Evolutionary conservation across 2,329 filamentous ascomycete genomes (phyloP).

Genomic region (Fusarium buharicum): DNA sequence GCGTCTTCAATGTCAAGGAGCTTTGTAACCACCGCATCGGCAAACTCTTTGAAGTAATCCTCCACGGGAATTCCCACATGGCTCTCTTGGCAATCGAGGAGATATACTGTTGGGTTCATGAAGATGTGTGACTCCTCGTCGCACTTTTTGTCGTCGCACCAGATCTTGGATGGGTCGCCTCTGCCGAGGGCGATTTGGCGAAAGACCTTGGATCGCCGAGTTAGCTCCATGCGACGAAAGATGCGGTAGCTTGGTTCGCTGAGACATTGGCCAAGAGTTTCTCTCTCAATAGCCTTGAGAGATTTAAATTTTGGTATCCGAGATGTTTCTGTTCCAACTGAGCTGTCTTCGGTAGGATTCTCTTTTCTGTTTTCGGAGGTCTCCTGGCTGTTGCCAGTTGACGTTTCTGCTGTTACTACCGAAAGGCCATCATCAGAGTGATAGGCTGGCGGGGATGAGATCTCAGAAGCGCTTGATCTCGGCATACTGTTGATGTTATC

Average conservation of each 20-base stretch:
- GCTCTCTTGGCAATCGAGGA: conserved; percentile 16
- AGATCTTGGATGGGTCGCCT: conserved; percentile 21
- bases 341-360: background rate
- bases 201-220: conserved; percentile 26
- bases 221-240: conserved; percentile 23
- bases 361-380: background rate
- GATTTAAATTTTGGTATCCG: background rate
- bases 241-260: conserved; percentile 9
- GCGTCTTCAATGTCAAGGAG: conserved; percentile 17
- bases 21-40: conserved; percentile 16
- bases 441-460: background rate
- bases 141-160: conserved; percentile 37
- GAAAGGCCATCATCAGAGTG: background rate
- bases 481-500: background rate
- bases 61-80: conserved; percentile 10
- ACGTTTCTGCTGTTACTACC: background rate
- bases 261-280: background rate
- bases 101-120: conserved; percentile 12
- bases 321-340: background rate
- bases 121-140: conserved; percentile 17
- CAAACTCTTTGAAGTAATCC: conserved; percentile 38
- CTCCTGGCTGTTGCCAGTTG: background rate
- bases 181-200: conserved; percentile 38
- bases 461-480: background rate
- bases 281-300: background rate